Evolutionary conservation across 2,329 filamentous ascomycete species (phyloP).

Genomic region (Colletotrichum camelliae): DNA sequence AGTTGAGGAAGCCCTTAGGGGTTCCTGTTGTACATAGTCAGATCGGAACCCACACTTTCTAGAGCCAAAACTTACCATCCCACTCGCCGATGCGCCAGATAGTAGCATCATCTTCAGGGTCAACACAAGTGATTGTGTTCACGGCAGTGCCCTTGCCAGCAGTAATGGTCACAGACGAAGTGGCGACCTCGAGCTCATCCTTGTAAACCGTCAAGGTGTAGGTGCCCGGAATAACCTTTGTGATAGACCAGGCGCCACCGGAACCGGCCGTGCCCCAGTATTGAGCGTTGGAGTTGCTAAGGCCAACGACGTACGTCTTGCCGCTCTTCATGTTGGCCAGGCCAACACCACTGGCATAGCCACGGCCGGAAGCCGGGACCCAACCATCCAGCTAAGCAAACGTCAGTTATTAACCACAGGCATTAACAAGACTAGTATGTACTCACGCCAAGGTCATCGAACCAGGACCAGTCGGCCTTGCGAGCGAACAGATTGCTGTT

Average conservation of each 20-base stretch:
- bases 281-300: constrained; percentile 38
- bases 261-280: constrained; percentile 37
- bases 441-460: constrained; percentile 33
- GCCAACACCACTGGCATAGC: constrained; percentile 33
- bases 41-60: background rate
- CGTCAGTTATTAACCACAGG: background rate
- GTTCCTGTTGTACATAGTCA: constrained; percentile 25
- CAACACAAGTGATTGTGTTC: constrained; percentile 32
- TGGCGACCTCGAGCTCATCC: constrained; percentile 36
- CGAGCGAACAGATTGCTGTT: constrained; percentile 39
- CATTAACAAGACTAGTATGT: background rate
- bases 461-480: constrained; percentile 39
- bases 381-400: constrained; percentile 31
- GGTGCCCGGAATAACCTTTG: constrained; percentile 34
- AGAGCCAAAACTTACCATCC: constrained; percentile 19
- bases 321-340: constrained; percentile 41
- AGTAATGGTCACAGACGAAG: constrained; percentile 28
- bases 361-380: constrained; percentile 33
- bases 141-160: constrained; percentile 32
- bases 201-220: constrained; percentile 39
- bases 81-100: constrained; percentile 42
- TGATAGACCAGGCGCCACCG: constrained; percentile 33
- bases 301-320: constrained; percentile 41
- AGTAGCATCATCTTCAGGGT: constrained; percentile 34
- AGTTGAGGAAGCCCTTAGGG: constrained; percentile 38